Conservation (phyloP, 176 grass and related monocot species). For the Cocos nucifera region DNA sequence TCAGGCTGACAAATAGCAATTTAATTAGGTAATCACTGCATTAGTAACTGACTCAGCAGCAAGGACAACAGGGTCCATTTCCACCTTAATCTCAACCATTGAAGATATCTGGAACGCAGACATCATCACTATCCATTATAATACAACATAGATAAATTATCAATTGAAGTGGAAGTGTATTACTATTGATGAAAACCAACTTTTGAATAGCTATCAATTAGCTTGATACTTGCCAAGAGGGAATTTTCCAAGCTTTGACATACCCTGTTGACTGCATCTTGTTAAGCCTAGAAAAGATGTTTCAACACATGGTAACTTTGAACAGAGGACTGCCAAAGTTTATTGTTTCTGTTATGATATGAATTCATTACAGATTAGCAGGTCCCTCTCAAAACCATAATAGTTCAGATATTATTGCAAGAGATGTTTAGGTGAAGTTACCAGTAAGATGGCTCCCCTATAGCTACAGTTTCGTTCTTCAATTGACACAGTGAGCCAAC, state of each 20-base stretch:
- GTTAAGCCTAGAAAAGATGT: constrained; percentile 41
- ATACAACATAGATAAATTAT: constrained; percentile 7
- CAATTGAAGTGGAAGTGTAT: constrained; percentile 1
- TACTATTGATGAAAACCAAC: constrained; percentile 31
- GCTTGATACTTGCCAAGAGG: constrained; percentile 61
- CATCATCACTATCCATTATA: constrained; percentile 8
- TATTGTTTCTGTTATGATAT: too few relatives aligned
- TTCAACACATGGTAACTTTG: neutral
- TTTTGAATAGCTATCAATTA: constrained; percentile 87
- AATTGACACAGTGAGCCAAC: constrained; percentile 80
- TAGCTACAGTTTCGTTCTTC: constrained; percentile 88
- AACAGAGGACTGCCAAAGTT: neutral
- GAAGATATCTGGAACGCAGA: constrained; percentile 64
- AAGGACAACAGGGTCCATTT: constrained; percentile 89
- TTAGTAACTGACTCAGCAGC: constrained; percentile 76
- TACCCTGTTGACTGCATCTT: constrained; percentile 69
- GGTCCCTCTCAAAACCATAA: too few relatives aligned
- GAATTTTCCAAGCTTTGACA: constrained; percentile 76
- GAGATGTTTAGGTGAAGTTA: constrained; percentile 22
- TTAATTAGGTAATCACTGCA: constrained; percentile 47
- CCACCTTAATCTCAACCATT: constrained; percentile 99
- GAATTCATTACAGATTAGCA: too few relatives aligned
- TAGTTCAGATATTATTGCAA: neutral
- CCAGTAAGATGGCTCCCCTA: constrained; percentile 90
- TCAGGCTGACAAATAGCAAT: neutral